Evolutionary conservation across 2,329 filamentous ascomycete genomes (phyloP).

Genomic region (Cucurbitaria berberidis): DNA sequence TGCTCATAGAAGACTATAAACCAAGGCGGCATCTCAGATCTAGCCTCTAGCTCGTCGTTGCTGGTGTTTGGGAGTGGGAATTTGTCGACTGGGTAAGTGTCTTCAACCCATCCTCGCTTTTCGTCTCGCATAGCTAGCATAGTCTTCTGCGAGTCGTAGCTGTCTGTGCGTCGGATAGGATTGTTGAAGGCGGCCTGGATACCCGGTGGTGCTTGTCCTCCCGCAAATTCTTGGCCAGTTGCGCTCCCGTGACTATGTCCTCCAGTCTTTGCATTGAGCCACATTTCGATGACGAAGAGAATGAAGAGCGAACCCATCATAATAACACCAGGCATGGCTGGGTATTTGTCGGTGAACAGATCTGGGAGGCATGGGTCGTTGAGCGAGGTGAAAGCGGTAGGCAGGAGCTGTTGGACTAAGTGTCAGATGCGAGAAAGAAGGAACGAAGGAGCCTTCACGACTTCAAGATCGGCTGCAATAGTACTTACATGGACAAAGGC

Average conservation of each 20-base stretch:
- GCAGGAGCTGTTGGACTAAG: conserved; percentile 54
- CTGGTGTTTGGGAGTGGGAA: conserved; percentile 39
- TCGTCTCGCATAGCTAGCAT: conserved; percentile 41
- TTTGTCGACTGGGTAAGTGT: conserved; percentile 35
- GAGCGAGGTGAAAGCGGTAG: conserved; percentile 62
- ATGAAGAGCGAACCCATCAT: conserved; percentile 68
- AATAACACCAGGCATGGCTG: conserved; percentile 67
- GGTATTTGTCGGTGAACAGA: conserved; percentile 65
- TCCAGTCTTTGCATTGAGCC: conserved; percentile 64
- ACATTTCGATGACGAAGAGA: conserved; percentile 69
- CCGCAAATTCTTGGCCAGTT: conserved; percentile 51
- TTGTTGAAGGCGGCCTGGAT: conserved; percentile 42
- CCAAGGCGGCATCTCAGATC: conserved; percentile 64
- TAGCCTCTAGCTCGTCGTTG: conserved; percentile 35
- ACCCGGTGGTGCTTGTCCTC: conserved; percentile 23
- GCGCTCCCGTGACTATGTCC: conserved; percentile 66
- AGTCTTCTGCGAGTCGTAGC: conserved; percentile 46
- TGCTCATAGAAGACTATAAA: conserved; percentile 69
- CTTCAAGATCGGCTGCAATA: neutral
- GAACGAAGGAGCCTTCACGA: neutral
- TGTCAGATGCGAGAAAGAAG: neutral
- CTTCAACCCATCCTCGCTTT: conserved; percentile 45
- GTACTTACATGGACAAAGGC: conserved; percentile 73
- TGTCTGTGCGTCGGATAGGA: conserved; percentile 36
- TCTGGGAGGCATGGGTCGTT: conserved; percentile 61